Evolutionary conservation across 169 alveolate species (phyloP).

Genomic region (Plasmodium adleri): DNA sequence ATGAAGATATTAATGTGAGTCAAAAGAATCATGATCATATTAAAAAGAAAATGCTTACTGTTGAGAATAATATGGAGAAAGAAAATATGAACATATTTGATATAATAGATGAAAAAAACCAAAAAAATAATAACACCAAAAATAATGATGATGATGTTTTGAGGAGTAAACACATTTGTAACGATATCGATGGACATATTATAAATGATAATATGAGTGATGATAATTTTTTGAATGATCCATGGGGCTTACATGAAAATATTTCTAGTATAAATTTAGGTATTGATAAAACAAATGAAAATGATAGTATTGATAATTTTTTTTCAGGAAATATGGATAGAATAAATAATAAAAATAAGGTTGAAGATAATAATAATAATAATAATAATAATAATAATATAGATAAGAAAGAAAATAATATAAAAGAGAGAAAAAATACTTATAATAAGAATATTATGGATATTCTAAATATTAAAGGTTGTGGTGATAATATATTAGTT

Average conservation of each 20-base stretch:
- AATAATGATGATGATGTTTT: background rate
- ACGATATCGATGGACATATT: constrained; percentile 9
- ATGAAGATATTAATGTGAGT: no score
- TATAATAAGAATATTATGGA: background rate
- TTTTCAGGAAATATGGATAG: background rate
- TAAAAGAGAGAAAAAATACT: constrained; percentile 25
- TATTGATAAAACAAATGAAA: background rate
- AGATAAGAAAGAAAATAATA: background rate
- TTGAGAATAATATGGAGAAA: background rate
- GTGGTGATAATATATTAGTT: background rate
- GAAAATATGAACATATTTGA: background rate
- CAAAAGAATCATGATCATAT: background rate
- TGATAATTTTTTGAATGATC: constrained; percentile 12
- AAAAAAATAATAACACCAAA: no score
- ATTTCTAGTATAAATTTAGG: constrained; percentile 14
- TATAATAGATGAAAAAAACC: background rate
- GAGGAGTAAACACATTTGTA: background rate
- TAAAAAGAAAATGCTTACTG: background rate
- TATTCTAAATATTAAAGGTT: background rate
- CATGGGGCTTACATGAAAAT: constrained; percentile 50
- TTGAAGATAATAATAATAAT: background rate
- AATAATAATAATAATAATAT: no score
- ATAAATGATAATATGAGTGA: constrained; percentile 47
- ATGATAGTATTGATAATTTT: constrained; percentile 7
- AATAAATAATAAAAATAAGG: background rate